These are phyloP conservation scores for Gossypium armourianum DNA, from an alignment of 441 rosid genomes.

Conservation along the genomic window DNA sequence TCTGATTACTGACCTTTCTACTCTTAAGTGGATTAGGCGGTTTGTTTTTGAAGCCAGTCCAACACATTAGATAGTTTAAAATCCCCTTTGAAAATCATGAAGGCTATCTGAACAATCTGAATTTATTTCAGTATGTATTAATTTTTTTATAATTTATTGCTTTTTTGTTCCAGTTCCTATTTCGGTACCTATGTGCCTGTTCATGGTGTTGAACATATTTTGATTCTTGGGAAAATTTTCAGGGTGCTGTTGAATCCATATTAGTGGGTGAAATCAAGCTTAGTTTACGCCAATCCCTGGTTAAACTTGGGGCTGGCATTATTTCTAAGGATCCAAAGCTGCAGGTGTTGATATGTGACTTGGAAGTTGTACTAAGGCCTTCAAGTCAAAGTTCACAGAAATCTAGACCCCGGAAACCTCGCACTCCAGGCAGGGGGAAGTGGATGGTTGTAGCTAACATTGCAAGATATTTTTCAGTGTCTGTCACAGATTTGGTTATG, in stretches of 20 bases:
- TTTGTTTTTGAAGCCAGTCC: conserved; percentile 3
- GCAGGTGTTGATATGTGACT: conserved; percentile 64
- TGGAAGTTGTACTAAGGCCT: conserved; percentile 72
- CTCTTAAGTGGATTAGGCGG: neutral
- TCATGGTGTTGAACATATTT: conserved; percentile 13
- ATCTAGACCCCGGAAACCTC: conserved; percentile 42
- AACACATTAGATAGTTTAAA: neutral
- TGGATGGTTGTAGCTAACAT: conserved; percentile 82
- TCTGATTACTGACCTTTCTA: neutral
- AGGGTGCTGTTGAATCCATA: conserved; percentile 89
- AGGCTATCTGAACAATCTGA: neutral
- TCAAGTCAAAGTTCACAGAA: conserved; percentile 43
- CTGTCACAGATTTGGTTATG: conserved; percentile 65
- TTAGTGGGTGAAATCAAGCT: conserved; percentile 80
- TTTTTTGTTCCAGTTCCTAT: neutral
- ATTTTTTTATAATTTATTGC: neutral
- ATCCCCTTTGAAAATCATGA: neutral
- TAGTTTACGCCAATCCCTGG: conserved; percentile 80
- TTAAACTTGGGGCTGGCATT: conserved; percentile 81
- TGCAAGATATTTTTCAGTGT: conserved; percentile 82
- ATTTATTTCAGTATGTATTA: neutral
- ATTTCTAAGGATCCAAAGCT: conserved; percentile 84
- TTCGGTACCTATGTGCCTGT: neutral
- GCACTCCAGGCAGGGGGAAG: conserved; percentile 67
- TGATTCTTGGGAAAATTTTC: conserved; percentile 27